These are phyloP conservation scores for Bigelowiella natans DNA, from an alignment of 78 protist species.

Conservation along the genomic window DNA sequence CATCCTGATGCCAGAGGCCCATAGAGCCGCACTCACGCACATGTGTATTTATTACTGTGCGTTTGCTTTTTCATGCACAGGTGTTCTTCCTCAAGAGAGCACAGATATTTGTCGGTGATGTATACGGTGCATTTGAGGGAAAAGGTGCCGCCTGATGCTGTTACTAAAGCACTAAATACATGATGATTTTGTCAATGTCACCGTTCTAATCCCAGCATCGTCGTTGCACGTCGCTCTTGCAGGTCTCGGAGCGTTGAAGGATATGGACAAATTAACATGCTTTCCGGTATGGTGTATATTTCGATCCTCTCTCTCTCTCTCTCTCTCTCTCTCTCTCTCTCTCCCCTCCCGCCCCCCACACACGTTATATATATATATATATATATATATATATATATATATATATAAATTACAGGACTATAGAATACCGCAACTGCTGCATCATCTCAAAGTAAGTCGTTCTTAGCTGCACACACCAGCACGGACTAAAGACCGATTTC, in stretches of 20 bases:
- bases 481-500: too few relatives aligned
- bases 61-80: not conserved
- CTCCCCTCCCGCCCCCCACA: not conserved
- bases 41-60: not conserved
- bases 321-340: not conserved
- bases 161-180: too few relatives aligned
- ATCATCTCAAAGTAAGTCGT: too few relatives aligned
- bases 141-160: not conserved
- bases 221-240: too few relatives aligned
- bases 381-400: not conserved
- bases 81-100: not conserved
- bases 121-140: not conserved
- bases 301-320: not conserved
- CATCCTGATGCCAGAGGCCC: not conserved
- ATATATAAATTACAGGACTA: not conserved
- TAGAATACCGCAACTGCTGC: too few relatives aligned
- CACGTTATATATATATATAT: not conserved
- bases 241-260: too few relatives aligned
- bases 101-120: not conserved
- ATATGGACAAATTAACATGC: not conserved
- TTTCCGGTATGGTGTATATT: not conserved
- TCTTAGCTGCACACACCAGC: too few relatives aligned
- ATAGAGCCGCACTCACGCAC: not conserved
- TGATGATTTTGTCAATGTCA: too few relatives aligned
- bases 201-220: too few relatives aligned